Percentiles rank a stretch among this genome's conserved stretches.
Conservation (phyloP, 2,329 filamentous ascomycete genomes). For the Xylariaceae sp. region DNA sequence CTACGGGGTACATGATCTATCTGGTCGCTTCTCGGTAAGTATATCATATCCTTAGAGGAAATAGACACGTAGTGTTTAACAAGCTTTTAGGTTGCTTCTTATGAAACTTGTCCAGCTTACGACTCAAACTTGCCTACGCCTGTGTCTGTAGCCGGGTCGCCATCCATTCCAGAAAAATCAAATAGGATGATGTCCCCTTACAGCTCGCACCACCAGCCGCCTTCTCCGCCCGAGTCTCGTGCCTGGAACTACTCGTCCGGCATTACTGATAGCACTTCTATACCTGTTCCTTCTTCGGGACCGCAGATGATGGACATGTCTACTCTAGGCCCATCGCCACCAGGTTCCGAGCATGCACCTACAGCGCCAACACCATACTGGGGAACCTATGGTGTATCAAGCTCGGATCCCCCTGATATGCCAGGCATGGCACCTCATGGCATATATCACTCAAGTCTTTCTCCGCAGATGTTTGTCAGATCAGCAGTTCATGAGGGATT, state of each 20-base stretch:
- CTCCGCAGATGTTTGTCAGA: not conserved
- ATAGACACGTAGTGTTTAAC: slow-evolving; percentile 6
- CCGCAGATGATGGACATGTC: slow-evolving; percentile 39
- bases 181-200: slow-evolving; percentile 40
- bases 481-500: not conserved
- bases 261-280: slow-evolving; percentile 32
- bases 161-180: slow-evolving; percentile 41
- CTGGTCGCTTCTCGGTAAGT: slow-evolving; percentile 28
- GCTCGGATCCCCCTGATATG: slow-evolving; percentile 17
- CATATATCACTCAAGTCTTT: not conserved
- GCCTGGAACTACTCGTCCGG: slow-evolving; percentile 45
- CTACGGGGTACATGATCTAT: slow-evolving; percentile 26
- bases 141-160: slow-evolving; percentile 46
- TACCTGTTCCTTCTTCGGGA: slow-evolving; percentile 37
- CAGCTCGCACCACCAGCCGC: slow-evolving; percentile 39
- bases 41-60: slow-evolving; percentile 1
- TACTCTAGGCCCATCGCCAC: slow-evolving; percentile 33
- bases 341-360: slow-evolving; percentile 28
- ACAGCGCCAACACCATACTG: slow-evolving; percentile 35
- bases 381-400: slow-evolving; percentile 36
- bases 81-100: slow-evolving; percentile 3
- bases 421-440: not conserved
- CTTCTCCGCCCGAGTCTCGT: slow-evolving; percentile 44
- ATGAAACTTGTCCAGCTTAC: slow-evolving; percentile 27
- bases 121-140: slow-evolving; percentile 45